Evolutionary conservation across 805 yeast genomes (phyloP).

Genomic region (Wickerhamiella nectarea): DNA sequence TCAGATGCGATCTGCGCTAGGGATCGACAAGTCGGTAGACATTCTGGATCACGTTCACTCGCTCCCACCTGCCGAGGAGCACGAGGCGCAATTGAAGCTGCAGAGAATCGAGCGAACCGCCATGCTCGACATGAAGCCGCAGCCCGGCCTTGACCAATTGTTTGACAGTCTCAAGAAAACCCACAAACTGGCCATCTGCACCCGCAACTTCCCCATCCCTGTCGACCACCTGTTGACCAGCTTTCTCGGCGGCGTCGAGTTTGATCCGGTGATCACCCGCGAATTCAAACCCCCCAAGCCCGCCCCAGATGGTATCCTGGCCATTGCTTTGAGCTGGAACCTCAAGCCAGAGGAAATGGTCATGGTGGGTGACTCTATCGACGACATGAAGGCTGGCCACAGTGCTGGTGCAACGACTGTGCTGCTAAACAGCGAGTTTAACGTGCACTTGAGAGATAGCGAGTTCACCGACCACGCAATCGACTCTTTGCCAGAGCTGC

Average conservation of each 20-base stretch:
- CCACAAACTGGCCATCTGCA: slow-evolving; percentile 32
- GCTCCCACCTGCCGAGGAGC: slow-evolving; percentile 30
- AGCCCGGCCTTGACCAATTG: slow-evolving; percentile 34
- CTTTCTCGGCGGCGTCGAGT: slow-evolving; percentile 31
- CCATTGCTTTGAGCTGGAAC: slow-evolving; percentile 40
- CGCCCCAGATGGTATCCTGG: slow-evolving; percentile 45
- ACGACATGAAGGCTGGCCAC: slow-evolving; percentile 52
- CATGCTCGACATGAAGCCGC: slow-evolving; percentile 41
- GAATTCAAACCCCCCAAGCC: slow-evolving; percentile 60
- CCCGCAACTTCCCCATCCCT: slow-evolving; percentile 45
- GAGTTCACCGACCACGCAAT: slow-evolving; percentile 29
- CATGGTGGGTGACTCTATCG: slow-evolving; percentile 65
- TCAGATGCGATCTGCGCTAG: slow-evolving; percentile 49
- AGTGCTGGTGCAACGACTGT: slow-evolving; percentile 51
- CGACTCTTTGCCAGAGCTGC: slow-evolving; percentile 17
- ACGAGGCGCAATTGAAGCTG: slow-evolving; percentile 34
- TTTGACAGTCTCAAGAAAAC: slow-evolving; percentile 26
- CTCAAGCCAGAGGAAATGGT: slow-evolving; percentile 34
- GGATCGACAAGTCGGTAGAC: slow-evolving; percentile 35
- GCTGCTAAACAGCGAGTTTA: slow-evolving; percentile 39
- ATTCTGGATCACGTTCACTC: slow-evolving; percentile 39
- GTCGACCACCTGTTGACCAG: slow-evolving; percentile 38
- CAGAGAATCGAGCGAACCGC: slow-evolving; percentile 46
- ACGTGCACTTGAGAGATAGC: slow-evolving; percentile 31
- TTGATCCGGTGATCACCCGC: slow-evolving; percentile 45